Base-by-base conservation (phyloP, 352 stramenopile species). In the Pythium apleroticum region DNA sequence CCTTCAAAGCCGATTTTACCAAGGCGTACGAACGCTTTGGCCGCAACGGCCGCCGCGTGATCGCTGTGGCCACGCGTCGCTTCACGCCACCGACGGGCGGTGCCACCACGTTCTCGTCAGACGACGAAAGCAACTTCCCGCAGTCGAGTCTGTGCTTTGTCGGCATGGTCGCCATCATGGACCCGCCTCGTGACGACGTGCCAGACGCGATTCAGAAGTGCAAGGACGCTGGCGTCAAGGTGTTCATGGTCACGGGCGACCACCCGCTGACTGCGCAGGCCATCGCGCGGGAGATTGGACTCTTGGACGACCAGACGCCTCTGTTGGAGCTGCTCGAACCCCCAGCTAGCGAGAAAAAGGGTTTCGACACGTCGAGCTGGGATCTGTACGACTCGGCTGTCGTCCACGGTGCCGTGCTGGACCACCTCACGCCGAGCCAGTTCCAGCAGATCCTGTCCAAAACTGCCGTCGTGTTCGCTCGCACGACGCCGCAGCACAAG, bases 161-260 rank as follows among this genome's bases (percentile, higher is more conserved):
- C 25, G 93, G 93, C 37, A 80, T 98, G 65, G 85, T 94, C 30
- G 90, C 91, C 12, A 92, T 99, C 49, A 96, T 98, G 71, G 96
- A 98, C 63, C 95, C 96, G 46, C 96, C 94, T 4, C 74, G 77
- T 27, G 69, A 88, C 35, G 80, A 88, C 20, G 87, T 96, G 4
- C 71, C 84, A 6, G 79, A 84, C 25, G 86, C 91, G 7, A 86
- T 97, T 25, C 56, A 68, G 3, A 84, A 89, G 57, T 96, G 83
- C 67, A 93, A 93, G 37, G 74, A 76, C 22, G 81, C 88, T n/a
- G 90, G 88, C 4, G 85, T 97, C n/a, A 89, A 89, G 57, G 91
- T 97, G 49, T 90, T 96, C 35, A 97, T 97, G 90, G 86, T 97
- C n/a, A 97, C 91, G 15, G 91, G 91, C 10, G 91, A 97, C 65